Conservation (phyloP, 2,329 filamentous ascomycete species). For the Cryoendolithus antarcticus region DNA sequence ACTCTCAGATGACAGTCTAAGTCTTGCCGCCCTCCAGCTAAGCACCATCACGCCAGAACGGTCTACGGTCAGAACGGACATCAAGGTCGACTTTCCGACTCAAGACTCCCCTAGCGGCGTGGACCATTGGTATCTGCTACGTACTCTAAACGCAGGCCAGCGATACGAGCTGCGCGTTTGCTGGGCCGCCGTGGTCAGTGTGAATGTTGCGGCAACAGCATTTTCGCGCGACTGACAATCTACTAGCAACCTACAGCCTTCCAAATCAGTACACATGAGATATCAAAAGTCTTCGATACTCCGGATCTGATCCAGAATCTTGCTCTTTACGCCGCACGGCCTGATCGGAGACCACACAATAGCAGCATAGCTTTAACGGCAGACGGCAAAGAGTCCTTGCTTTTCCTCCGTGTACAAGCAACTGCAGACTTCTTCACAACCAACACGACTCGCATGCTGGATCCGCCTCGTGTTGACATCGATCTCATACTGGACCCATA, state of each 20-base stretch:
- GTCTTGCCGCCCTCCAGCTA: conserved; percentile 50
- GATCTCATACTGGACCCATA: conserved; percentile 83
- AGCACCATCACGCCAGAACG: conserved; percentile 48
- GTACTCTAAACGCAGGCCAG: conserved; percentile 54
- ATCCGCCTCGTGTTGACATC: conserved; percentile 59
- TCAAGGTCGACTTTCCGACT: conserved; percentile 58
- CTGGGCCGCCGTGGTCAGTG: conserved; percentile 79
- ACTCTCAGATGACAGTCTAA: conserved; percentile 44
- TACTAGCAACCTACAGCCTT: conserved; percentile 79
- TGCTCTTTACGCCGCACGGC: conserved; percentile 16
- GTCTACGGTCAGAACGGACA: conserved; percentile 45
- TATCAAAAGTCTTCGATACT: conserved; percentile 44
- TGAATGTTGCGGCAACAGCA: neutral
- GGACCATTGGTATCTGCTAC: conserved; percentile 68
- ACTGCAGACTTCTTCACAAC: conserved; percentile 77
- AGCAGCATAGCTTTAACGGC: neutral
- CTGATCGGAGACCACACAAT: neutral
- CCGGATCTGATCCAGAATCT: conserved; percentile 20
- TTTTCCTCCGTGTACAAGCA: conserved; percentile 63
- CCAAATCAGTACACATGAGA: conserved; percentile 51
- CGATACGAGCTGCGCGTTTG: conserved; percentile 87
- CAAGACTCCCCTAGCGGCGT: conserved; percentile 41
- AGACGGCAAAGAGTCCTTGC: conserved; percentile 14
- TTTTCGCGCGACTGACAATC: conserved; percentile 1
- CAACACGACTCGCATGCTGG: conserved; percentile 60